phyloP scores from a whole-genome alignment of 768 basidiomycete genomes.

The Mycena epipterygia region DNA sequence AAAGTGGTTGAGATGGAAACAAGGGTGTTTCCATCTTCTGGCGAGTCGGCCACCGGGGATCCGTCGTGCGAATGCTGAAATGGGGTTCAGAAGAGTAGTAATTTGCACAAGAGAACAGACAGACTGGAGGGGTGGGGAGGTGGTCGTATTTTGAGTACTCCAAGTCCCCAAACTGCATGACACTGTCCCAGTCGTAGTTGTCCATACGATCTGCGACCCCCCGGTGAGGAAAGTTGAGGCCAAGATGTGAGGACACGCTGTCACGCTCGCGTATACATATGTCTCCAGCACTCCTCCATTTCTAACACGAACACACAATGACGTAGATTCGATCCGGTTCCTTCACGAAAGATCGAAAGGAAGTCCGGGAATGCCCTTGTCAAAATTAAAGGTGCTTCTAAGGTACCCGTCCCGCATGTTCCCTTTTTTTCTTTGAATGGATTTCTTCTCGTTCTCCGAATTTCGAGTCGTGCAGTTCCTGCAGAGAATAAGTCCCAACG shows the following conservation, averaged over 20 bases:
- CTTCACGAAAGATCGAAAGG: no score
- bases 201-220: constrained; percentile 4
- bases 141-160: constrained; percentile 47
- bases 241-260: background rate
- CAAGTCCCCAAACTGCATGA: constrained; percentile 38
- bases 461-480: constrained; percentile 89
- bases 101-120: constrained; percentile 35
- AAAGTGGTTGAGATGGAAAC: constrained; percentile 90
- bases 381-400: no score
- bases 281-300: background rate
- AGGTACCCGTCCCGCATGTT: background rate
- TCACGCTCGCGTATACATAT: background rate
- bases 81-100: constrained; percentile 10
- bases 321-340: no score
- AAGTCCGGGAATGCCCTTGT: no score
- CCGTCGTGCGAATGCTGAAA: constrained; percentile 61
- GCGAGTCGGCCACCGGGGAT: constrained; percentile 56
- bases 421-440: constrained; percentile 69
- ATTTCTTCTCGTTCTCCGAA: constrained; percentile 93
- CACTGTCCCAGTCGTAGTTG: constrained; percentile 54
- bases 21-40: constrained; percentile 52
- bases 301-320: constrained; percentile 23
- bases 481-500: constrained; percentile 24
- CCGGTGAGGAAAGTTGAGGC: background rate
- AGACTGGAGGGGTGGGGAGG: constrained; percentile 77